Percentiles rank a stretch among this genome's conserved stretches.
Evolutionary conservation across 2,329 filamentous ascomycete species (phyloP).

Genomic region (Aspergillus fischeri): DNA sequence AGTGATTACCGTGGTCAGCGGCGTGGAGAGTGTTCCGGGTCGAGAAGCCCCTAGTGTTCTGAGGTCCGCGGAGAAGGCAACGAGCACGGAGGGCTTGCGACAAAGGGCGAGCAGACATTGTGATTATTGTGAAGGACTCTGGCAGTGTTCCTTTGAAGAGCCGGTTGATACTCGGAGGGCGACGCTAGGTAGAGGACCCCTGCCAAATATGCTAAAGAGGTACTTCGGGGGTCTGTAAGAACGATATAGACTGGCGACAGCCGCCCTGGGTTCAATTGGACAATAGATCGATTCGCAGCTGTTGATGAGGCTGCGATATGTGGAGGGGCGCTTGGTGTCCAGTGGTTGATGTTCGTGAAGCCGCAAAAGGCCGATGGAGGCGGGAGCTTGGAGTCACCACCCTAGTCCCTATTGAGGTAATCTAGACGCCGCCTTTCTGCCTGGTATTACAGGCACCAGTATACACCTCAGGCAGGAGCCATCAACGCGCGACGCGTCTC

Average conservation of each 20-base stretch:
- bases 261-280: background rate
- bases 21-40: slow-evolving; percentile 37
- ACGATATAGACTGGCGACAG: background rate
- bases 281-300: slow-evolving; percentile 13
- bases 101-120: slow-evolving; percentile 38
- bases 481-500: slow-evolving; percentile 30
- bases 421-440: slow-evolving; percentile 23
- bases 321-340: slow-evolving; percentile 28
- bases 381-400: slow-evolving; percentile 23
- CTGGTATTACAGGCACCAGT: slow-evolving; percentile 16
- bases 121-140: slow-evolving; percentile 19
- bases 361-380: slow-evolving; percentile 34
- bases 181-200: slow-evolving; percentile 15
- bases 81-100: slow-evolving; percentile 39
- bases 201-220: slow-evolving; percentile 12
- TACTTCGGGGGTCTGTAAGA: slow-evolving; percentile 5
- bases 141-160: slow-evolving; percentile 5
- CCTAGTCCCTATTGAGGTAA: slow-evolving; percentile 27
- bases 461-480: slow-evolving; percentile 22
- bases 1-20: slow-evolving; percentile 67
- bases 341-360: slow-evolving; percentile 33
- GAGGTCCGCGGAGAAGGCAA: slow-evolving; percentile 33
- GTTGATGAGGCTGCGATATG: slow-evolving; percentile 18
- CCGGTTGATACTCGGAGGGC: slow-evolving; percentile 13
- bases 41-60: slow-evolving; percentile 38